Evolutionary conservation across 202 grass and related monocot genomes (phyloP).

Genomic region (Zoysia matrella): DNA sequence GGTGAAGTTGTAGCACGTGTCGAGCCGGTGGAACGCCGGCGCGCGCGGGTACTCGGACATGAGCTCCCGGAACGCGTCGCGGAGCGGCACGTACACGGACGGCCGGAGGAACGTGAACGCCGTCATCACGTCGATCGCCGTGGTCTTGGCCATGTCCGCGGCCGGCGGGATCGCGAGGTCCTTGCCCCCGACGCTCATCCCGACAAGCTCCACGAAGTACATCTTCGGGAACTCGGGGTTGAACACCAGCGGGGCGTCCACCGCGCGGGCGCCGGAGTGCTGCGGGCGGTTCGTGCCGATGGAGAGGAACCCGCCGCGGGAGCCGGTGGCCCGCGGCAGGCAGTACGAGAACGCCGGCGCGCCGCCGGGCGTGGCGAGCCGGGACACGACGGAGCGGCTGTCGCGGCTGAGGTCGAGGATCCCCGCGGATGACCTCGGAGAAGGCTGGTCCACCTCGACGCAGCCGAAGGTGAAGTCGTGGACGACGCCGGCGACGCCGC

Average conservation of each 20-base stretch:
- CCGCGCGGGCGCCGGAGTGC: background rate
- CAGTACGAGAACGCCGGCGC: conserved; percentile 31
- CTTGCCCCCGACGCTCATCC: background rate
- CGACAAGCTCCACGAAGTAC: conserved; percentile 9
- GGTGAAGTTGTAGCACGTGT: conserved; percentile 66
- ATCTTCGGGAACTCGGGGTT: background rate
- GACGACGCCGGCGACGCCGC: background rate
- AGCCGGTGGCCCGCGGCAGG: background rate
- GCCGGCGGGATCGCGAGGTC: background rate
- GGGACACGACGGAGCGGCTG: background rate
- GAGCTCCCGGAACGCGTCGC: conserved; percentile 30
- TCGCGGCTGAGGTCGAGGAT: background rate
- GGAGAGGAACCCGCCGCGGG: conserved; percentile 16
- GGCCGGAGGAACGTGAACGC: background rate
- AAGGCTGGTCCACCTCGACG: background rate
- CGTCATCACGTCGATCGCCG: background rate
- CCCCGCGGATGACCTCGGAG: too few relatives aligned
- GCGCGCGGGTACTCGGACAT: conserved; percentile 49
- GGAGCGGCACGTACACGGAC: conserved; percentile 46
- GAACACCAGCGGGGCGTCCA: background rate
- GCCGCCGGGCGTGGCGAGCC: background rate
- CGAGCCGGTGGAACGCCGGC: conserved; percentile 36
- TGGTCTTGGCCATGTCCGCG: background rate
- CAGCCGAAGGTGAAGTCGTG: conserved; percentile 12
- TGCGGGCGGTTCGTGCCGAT: background rate